A percentile compares a stretch with the other conserved stretches of the same genome.
Evolutionary conservation across 306 rosid species (phyloP).

Genomic region (Abrus pulchellus): DNA sequence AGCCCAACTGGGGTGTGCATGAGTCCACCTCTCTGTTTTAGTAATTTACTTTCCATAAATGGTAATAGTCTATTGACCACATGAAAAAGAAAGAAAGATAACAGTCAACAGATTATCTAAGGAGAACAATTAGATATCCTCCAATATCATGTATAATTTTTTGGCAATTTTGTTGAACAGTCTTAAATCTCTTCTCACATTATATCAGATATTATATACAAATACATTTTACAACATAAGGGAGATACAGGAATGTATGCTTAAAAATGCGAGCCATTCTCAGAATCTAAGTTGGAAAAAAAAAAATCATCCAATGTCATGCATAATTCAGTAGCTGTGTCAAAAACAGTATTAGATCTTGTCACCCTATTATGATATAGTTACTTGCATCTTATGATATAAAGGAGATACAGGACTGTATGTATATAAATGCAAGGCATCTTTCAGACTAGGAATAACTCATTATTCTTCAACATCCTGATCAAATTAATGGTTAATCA

Average conservation of each 20-base stretch:
- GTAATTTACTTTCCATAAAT: neutral
- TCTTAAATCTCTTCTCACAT: too few relatives aligned
- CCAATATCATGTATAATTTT: too few relatives aligned
- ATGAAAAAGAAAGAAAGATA: too few relatives aligned
- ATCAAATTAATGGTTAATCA: conserved; percentile 5
- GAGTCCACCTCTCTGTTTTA: neutral
- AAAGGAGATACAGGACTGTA: neutral
- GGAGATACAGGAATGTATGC: neutral
- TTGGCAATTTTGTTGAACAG: too few relatives aligned
- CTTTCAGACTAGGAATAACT: conserved; percentile 11
- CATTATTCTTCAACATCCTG: conserved; percentile 5
- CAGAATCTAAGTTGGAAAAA: neutral
- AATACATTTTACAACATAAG: too few relatives aligned
- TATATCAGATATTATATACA: too few relatives aligned
- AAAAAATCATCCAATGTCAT: neutral
- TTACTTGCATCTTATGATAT: neutral
- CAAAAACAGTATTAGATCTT: neutral
- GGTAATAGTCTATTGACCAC: neutral
- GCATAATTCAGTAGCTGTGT: neutral
- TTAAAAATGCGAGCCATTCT: neutral
- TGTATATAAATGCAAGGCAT: conserved; percentile 9
- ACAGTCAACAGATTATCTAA: too few relatives aligned
- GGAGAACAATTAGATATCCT: too few relatives aligned
- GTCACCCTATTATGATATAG: neutral
- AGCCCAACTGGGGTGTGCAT: conserved; percentile 21